Percentiles rank a stretch among this genome's conserved stretches.
Evolutionary conservation across 441 rosid species (phyloP).

Genomic region (Pelargonium cotyledonis): DNA sequence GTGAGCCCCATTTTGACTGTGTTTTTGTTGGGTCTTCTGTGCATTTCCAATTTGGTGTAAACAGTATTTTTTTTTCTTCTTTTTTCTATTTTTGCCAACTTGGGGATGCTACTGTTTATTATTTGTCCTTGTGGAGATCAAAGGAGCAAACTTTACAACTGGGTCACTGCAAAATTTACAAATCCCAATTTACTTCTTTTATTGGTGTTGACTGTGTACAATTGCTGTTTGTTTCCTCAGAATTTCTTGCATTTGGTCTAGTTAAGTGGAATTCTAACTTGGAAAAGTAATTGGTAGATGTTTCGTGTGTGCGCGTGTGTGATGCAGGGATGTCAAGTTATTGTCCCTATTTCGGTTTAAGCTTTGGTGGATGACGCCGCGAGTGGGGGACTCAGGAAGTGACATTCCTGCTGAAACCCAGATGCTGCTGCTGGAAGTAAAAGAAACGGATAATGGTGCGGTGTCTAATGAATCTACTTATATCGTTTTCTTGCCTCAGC

Average conservation of each 20-base stretch:
- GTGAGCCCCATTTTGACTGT: conserved; percentile 16
- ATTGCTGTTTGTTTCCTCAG: background rate
- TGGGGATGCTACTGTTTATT: background rate
- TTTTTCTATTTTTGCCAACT: background rate
- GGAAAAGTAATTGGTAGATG: background rate
- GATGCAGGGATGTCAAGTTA: conserved; percentile 29
- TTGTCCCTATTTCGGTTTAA: conserved; percentile 36
- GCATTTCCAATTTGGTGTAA: background rate
- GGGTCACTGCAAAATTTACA: background rate
- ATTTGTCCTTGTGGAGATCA: background rate
- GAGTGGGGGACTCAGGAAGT: conserved; percentile 36
- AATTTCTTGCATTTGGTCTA: background rate
- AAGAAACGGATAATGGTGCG: conserved; percentile 12
- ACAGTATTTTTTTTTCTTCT: background rate
- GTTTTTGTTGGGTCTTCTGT: background rate
- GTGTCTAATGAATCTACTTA: conserved; percentile 22
- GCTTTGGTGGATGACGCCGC: conserved; percentile 37
- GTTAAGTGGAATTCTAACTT: background rate
- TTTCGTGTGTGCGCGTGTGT: background rate
- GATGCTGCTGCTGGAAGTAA: conserved; percentile 39
- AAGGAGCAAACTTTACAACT: background rate
- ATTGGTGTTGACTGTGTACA: background rate
- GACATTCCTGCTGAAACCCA: conserved; percentile 42
- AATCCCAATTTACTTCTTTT: background rate
- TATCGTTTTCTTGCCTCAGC: conserved; percentile 32